These are phyloP conservation scores for Russula foetens DNA, from an alignment of 768 basidiomycete genomes.

Conservation along the genomic window DNA sequence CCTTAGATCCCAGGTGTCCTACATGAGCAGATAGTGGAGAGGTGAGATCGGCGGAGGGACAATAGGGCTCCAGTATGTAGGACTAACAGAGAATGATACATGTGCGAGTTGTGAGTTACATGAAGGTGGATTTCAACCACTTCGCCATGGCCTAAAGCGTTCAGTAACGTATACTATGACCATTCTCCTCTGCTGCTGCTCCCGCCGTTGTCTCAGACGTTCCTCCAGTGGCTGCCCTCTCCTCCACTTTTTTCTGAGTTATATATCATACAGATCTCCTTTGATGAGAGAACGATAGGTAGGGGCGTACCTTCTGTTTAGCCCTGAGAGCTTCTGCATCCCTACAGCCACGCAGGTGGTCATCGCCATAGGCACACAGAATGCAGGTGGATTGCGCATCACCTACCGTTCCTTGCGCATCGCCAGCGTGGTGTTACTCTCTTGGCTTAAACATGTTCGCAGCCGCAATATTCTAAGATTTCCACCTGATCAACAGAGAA, in stretches of 20 bases:
- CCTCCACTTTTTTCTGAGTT: conserved; percentile 28
- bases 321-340: conserved; percentile 68
- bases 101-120: no score
- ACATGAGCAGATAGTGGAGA: no score
- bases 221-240: no score
- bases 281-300: not conserved
- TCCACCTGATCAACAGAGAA: conserved; percentile 43
- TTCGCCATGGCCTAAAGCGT: no score
- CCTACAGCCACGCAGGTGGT: conserved; percentile 33
- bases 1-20: no score
- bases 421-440: conserved; percentile 51
- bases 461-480: conserved; percentile 74
- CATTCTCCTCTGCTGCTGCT: not conserved
- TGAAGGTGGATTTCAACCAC: no score
- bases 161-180: no score
- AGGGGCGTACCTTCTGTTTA: conserved; percentile 64
- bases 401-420: conserved; percentile 74
- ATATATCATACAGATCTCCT: not conserved
- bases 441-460: conserved; percentile 53
- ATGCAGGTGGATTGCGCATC: not conserved
- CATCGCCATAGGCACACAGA: conserved; percentile 22
- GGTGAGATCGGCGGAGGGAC: no score
- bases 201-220: conserved; percentile 17
- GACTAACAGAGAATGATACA: no score
- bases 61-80: no score